Base-by-base conservation (phyloP, 2,329 filamentous ascomycete genomes). In the Septoria petroselini region DNA sequence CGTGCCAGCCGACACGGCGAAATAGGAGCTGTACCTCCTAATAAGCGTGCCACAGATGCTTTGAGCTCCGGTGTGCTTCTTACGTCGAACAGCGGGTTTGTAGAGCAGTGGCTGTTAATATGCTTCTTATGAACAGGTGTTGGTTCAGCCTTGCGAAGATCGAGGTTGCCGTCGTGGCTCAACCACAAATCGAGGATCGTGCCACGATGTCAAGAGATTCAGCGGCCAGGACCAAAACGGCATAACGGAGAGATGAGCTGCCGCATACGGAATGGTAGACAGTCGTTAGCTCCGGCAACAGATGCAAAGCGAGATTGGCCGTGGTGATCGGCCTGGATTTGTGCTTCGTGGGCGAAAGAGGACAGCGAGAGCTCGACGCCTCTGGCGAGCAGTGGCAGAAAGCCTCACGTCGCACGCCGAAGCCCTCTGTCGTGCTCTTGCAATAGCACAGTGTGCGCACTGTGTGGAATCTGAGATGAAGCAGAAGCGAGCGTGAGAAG, bases 301-400 rank as follows among this genome's bases (percentile, higher is more conserved):
- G 27, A 31, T 38, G 17, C 31, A 37, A 25, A 14, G 43, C 43
- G 43, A 46, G 34, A 46, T 45, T 45, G 42, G 33, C 25, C 19
- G 23, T 27, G 23, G 9, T 9, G 23, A 27, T 27, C 33, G 37
- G 17, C 34, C 31, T 23, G 7, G 43, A 46, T 46, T 33, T 25
- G 25, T 19, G 42, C 42, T 11, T 27, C 12, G 18, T 17, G 38
- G 38, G 37, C 9, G 37, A 14, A 27, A 21, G 19, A 17, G 19
- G 17, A 17, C 12, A 4, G 30, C 30, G 12, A 33, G 11, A 33
- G 30, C 11, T 33, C 11, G 12, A n/a, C 11, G 14, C 40, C n/a
- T 14, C 14, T 14, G 41, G 25, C 15, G 12, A 43, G 41, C 17
- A 44, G 30, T 19, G 17, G 40, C 15, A 21, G 38, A n/a, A 15